Conservation (phyloP, 768 basidiomycete species). For the Grammothele lineata region DNA sequence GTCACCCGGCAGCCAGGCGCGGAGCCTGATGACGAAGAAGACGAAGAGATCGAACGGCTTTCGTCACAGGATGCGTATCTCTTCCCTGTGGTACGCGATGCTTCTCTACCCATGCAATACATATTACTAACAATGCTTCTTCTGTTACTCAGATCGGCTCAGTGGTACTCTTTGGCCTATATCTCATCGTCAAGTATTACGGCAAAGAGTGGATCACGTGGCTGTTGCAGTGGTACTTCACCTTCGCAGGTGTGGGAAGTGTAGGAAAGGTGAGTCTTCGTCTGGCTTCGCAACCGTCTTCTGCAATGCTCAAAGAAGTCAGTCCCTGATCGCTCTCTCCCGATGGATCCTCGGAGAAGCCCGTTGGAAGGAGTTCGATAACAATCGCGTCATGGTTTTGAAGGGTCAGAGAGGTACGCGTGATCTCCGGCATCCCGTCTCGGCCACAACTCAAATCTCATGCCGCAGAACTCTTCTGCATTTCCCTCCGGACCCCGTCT, state of each 20-base stretch:
- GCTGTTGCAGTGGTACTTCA: constrained; percentile 73
- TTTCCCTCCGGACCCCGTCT: constrained; percentile 58
- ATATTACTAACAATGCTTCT: too few species aligned
- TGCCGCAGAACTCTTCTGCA: constrained; percentile 28
- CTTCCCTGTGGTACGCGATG: constrained; percentile 62
- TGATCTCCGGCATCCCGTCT: neutral
- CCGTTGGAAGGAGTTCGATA: constrained; percentile 57
- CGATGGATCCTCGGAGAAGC: constrained; percentile 44
- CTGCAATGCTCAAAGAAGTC: constrained; percentile 1
- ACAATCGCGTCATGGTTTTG: constrained; percentile 38
- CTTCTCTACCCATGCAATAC: constrained; percentile 1
- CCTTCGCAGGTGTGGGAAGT: constrained; percentile 57
- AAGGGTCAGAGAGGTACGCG: constrained; percentile 44
- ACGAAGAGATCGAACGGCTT: constrained; percentile 54
- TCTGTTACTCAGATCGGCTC: constrained; percentile 55
- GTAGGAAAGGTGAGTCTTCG: constrained; percentile 56
- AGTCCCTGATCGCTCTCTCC: constrained; percentile 42
- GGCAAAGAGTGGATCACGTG: constrained; percentile 83
- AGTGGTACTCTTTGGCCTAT: constrained; percentile 61
- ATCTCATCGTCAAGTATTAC: constrained; percentile 65
- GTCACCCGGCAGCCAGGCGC: constrained; percentile 11
- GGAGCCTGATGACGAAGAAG: constrained; percentile 47
- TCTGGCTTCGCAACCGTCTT: neutral
- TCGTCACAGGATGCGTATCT: constrained; percentile 69
- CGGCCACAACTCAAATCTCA: constrained; percentile 17